Evolutionary conservation across 129 eudicot species (phyloP).

Genomic region (Pseudognaphalium luteoalbum): DNA sequence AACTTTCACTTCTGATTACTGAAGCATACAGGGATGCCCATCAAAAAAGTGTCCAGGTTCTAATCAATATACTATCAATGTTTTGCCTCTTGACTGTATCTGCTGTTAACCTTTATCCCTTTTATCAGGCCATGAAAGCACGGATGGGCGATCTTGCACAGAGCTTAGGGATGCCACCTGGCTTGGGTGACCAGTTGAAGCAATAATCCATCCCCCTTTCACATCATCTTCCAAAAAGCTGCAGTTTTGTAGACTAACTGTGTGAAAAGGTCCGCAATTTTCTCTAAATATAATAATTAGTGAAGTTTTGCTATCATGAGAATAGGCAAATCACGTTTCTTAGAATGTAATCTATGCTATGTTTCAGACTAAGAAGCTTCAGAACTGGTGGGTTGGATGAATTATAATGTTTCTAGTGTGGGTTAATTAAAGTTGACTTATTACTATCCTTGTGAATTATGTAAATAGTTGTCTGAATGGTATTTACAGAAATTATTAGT

Average conservation of each 20-base stretch:
- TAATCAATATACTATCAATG: not conserved
- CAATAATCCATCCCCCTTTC: conserved; percentile 32
- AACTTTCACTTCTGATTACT: conserved; percentile 69
- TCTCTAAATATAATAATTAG: not conserved
- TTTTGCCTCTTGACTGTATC: not conserved
- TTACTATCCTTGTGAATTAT: no score
- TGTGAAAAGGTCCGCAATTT: conserved; percentile 23
- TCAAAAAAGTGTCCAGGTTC: conserved; percentile 76
- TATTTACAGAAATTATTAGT: not conserved
- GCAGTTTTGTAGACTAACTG: conserved; percentile 49
- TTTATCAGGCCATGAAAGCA: conserved; percentile 82
- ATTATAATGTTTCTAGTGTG: not conserved
- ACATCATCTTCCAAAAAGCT: conserved; percentile 22
- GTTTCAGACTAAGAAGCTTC: not conserved
- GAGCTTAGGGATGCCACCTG: conserved; percentile 93
- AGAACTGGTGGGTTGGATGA: not conserved
- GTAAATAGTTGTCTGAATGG: not conserved
- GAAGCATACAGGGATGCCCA: conserved; percentile 95
- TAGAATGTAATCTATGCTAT: not conserved
- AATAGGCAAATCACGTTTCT: not conserved
- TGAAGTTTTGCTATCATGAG: not conserved
- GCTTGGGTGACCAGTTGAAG: conserved; percentile 71
- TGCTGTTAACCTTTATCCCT: not conserved
- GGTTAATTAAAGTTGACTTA: not conserved
- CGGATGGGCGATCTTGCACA: conserved; percentile 94